Evolutionary conservation across 179 eudicot species (phyloP).

Genomic region (Sideroxylon spinosum): DNA sequence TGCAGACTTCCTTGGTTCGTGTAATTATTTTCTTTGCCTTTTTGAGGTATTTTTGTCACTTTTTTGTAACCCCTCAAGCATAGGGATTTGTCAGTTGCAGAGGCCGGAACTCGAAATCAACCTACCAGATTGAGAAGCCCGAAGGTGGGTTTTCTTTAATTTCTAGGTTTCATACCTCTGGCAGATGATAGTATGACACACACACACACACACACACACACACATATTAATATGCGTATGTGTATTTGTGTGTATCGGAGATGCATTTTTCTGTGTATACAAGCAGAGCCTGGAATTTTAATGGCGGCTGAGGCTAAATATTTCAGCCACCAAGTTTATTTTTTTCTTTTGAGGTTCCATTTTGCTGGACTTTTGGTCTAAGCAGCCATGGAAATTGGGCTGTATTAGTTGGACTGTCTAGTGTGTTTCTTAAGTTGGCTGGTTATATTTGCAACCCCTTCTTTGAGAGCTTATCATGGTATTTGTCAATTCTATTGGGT

Average conservation of each 20-base stretch:
- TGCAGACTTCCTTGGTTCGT: slow-evolving; percentile 10
- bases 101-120: background rate
- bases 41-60: background rate
- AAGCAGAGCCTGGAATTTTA: background rate
- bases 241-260: no score
- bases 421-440: background rate
- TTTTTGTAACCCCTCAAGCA: background rate
- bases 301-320: no score
- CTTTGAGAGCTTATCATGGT: background rate
- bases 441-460: background rate
- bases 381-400: background rate
- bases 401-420: background rate
- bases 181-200: background rate
- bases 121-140: background rate
- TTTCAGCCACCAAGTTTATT: background rate
- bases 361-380: slow-evolving; percentile 5
- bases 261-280: no score
- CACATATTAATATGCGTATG: no score
- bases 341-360: background rate
- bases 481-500: background rate
- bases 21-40: background rate
- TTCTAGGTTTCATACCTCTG: background rate
- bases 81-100: background rate
- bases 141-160: slow-evolving; percentile 11
- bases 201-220: background rate